Conservation (phyloP, 2,329 filamentous ascomycete species). For the Myriosclerotinia curreyana region DNA sequence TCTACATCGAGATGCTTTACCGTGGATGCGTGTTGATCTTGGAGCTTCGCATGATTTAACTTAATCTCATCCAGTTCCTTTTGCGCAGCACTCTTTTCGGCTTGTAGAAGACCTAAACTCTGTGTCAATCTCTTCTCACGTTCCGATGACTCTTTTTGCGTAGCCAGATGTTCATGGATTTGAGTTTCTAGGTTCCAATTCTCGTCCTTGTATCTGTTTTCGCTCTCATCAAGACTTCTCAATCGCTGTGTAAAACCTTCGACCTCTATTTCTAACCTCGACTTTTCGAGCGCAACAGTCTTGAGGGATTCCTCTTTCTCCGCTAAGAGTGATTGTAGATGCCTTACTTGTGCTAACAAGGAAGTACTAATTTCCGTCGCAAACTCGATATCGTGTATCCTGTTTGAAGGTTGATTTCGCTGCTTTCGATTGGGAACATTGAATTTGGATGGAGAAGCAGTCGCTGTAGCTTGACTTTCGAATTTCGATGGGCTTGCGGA, state of each 20-base stretch:
- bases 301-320: constrained; percentile 88
- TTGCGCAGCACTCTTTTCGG: constrained; percentile 75
- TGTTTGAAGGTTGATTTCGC: constrained; percentile 82
- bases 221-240: constrained; percentile 83
- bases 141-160: constrained; percentile 72
- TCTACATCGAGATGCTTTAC: constrained; percentile 88
- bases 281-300: constrained; percentile 69
- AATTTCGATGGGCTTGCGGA: constrained; percentile 74
- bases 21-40: constrained; percentile 73
- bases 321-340: constrained; percentile 77
- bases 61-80: constrained; percentile 90
- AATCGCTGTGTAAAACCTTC: constrained; percentile 77
- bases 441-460: constrained; percentile 84
- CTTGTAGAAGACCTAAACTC: constrained; percentile 63
- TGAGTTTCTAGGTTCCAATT: constrained; percentile 97
- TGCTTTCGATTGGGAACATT: constrained; percentile 83
- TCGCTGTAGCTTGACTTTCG: constrained; percentile 75
- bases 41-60: constrained; percentile 70
- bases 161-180: constrained; percentile 75
- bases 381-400: constrained; percentile 94
- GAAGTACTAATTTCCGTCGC: constrained; percentile 98
- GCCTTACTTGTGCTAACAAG: constrained; percentile 87
- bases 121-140: constrained; percentile 80
- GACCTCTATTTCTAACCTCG: constrained; percentile 76
- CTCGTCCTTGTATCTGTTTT: constrained; percentile 95